Evolutionary conservation across 768 basidiomycete genomes (phyloP).

Genomic region (Suillus alpinus): DNA sequence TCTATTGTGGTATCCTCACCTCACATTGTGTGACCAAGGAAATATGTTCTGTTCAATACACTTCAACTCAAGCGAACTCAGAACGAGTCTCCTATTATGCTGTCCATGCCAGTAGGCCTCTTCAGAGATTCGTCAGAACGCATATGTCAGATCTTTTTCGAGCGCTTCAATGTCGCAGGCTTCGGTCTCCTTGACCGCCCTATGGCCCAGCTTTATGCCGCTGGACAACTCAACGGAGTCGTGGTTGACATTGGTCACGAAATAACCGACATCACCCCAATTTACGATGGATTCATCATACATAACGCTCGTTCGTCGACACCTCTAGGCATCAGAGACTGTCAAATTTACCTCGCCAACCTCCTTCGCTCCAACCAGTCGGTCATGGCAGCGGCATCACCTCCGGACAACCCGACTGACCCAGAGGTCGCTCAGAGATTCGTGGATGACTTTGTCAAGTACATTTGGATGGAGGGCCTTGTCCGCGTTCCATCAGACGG

Average conservation of each 20-base stretch:
- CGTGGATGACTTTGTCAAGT: constrained; percentile 62
- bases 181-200: constrained; percentile 81
- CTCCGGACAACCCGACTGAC: constrained; percentile 46
- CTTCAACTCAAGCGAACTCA: constrained; percentile 77
- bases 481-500: constrained; percentile 75
- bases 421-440: constrained; percentile 46
- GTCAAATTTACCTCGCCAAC: constrained; percentile 72
- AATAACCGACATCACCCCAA: constrained; percentile 72
- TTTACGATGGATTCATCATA: constrained; percentile 70
- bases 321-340: constrained; percentile 67
- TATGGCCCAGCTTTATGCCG: constrained; percentile 79
- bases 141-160: constrained; percentile 84
- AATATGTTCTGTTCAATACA: constrained; percentile 73
- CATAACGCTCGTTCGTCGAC: constrained; percentile 53
- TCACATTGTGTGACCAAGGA: constrained; percentile 48
- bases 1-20: neutral
- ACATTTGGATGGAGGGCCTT: constrained; percentile 61
- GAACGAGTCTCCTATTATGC: constrained; percentile 83
- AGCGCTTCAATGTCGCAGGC: constrained; percentile 87
- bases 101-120: constrained; percentile 65
- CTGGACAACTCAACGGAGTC: constrained; percentile 66
- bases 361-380: constrained; percentile 68
- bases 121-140: constrained; percentile 67
- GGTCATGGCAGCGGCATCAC: constrained; percentile 56
- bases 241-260: constrained; percentile 81